Base-by-base conservation (phyloP, 495 filamentous ascomycete species). In the Penicillium macrosclerotiorum region DNA sequence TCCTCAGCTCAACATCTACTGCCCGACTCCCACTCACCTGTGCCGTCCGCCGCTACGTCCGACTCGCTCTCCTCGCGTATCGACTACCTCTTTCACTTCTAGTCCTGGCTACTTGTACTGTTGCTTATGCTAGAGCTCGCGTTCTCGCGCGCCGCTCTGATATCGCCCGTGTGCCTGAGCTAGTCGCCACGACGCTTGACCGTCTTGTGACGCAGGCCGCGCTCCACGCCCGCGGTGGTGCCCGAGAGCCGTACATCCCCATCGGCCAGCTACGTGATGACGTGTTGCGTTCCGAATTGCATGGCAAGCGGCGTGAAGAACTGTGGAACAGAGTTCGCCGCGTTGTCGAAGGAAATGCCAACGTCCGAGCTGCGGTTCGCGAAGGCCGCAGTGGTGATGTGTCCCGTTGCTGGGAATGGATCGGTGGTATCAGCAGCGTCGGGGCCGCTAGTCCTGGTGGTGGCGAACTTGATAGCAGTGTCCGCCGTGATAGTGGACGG, bases 331-430 rank as follows among this genome's bases (percentile, higher is more conserved):
- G 80, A 25, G 93, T 98, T 24, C 76, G 79, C 44, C 77, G 72
- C 18, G 83, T 96, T 31, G 90, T 98, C 2, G 94, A 97, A 71
- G 81, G 80, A 57, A 98, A 98, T 56, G 83, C 88, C 41, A 98
- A 98, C 57, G 87, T 98, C 6, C 79, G 93, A 25, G 86, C 88
- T 0, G 82, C 85, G 18, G 86, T 93, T 46, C 76, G 90, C 16
- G 91, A 97, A 68, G 78, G 84, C 31, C 75, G 82, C 37, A 86
- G 78, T 51, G 93, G 93, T 13, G 93, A 99, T 61, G 80, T 96
- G 39, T 83, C 86, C 11, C 78, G 89, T 36, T 84, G 87, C 13
- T 99, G 93, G 93, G 92, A 95, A 62, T 99, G 93, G 93, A 91
- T 96, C 60, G 93, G 93, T 22, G 71, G 76, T n/a, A 67, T 72